phyloP scores from a whole-genome alignment of 768 basidiomycete genomes.

The Astraeus odoratus region DNA sequence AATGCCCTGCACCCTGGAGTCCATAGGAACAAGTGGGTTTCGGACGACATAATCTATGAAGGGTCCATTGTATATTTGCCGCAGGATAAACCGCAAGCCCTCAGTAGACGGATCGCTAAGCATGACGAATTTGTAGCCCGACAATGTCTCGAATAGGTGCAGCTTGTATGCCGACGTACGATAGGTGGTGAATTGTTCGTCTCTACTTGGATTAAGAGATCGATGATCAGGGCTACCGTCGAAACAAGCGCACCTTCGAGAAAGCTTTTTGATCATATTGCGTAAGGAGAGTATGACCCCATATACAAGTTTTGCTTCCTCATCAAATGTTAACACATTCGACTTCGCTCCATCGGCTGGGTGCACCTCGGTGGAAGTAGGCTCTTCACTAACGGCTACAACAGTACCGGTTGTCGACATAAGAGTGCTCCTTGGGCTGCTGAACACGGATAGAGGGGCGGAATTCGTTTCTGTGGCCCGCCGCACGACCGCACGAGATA shows the following conservation, averaged over 20 bases:
- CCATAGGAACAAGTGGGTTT: constrained; percentile 82
- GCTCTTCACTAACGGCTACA: constrained; percentile 51
- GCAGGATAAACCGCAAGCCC: constrained; percentile 71
- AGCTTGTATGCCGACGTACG: constrained; percentile 89
- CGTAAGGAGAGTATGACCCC: constrained; percentile 87
- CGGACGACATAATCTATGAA: constrained; percentile 92
- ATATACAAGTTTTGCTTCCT: constrained; percentile 96
- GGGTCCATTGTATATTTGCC: constrained; percentile 89
- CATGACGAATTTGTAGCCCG: constrained; percentile 94
- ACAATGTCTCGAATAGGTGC: constrained; percentile 85
- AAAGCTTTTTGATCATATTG: constrained; percentile 93
- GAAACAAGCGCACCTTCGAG: constrained; percentile 56
- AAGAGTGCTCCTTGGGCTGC: constrained; percentile 62
- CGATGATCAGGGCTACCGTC: background rate
- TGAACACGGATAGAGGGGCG: constrained; percentile 33
- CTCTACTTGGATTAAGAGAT: constrained; percentile 38
- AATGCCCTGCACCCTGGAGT: constrained; percentile 76
- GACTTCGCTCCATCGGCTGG: constrained; percentile 22
- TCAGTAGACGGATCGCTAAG: constrained; percentile 83
- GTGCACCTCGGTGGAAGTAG: constrained; percentile 19
- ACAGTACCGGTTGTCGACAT: constrained; percentile 59
- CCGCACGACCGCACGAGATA: constrained; percentile 60
- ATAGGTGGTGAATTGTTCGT: constrained; percentile 88
- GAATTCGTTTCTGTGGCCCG: constrained; percentile 25
- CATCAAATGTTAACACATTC: constrained; percentile 80